Percentiles rank a stretch among this genome's conserved stretches.
These are phyloP conservation scores for Fomitopsis pinicola DNA, from an alignment of 1,284 basidiomycete genomes.

Conservation along the genomic window DNA sequence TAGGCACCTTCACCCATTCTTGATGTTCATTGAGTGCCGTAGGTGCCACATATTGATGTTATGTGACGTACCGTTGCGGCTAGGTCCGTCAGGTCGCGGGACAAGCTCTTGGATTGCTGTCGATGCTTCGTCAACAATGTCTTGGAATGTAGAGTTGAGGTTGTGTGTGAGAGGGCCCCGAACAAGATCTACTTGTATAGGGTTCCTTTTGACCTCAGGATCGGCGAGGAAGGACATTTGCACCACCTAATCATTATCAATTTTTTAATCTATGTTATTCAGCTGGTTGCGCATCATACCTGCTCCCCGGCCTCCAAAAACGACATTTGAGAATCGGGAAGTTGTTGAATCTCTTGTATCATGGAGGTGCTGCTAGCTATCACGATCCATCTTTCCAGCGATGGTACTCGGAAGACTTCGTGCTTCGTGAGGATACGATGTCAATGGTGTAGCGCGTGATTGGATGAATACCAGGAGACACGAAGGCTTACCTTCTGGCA, in stretches of 20 bases:
- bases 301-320: slow-evolving; percentile 13
- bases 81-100: not conserved
- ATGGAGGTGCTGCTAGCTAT: slow-evolving; percentile 28
- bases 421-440: slow-evolving; percentile 6
- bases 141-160: slow-evolving; percentile 11
- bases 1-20: slow-evolving; percentile 34
- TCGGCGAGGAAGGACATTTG: too few relatives aligned
- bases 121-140: slow-evolving; percentile 16
- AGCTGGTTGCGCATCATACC: too few relatives aligned
- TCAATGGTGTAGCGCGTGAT: not conserved
- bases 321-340: slow-evolving; percentile 29
- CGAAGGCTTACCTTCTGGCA: slow-evolving; percentile 30
- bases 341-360: slow-evolving; percentile 32
- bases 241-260: too few relatives aligned
- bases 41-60: not conserved
- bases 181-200: slow-evolving; percentile 11
- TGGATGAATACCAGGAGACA: too few relatives aligned
- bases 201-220: not conserved
- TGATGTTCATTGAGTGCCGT: slow-evolving; percentile 13
- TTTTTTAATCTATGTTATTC: too few relatives aligned
- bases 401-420: slow-evolving; percentile 27
- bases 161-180: slow-evolving; percentile 13
- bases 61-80: not conserved
- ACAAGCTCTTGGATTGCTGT: slow-evolving; percentile 1
- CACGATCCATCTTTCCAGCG: slow-evolving; percentile 27